Base-by-base conservation (phyloP, 306 rosid species). In the Crotalaria pallida region DNA sequence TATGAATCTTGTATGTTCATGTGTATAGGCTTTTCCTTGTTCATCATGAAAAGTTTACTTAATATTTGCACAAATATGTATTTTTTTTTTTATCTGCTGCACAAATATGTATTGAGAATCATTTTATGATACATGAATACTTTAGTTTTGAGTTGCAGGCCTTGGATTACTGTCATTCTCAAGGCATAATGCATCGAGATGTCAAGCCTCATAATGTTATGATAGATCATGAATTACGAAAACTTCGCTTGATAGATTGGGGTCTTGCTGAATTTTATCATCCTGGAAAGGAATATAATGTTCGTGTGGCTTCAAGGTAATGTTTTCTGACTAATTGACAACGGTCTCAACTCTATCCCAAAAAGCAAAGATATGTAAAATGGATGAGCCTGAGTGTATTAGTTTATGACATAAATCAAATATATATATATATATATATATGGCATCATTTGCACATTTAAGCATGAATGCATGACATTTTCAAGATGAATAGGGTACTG, bases 251-350 rank as follows among this genome's bases (percentile, higher is more conserved):
- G 86, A 90, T 90, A 83, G 96, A 90, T 64, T 90, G 95, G 96
- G 96, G 96, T 64, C 96, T 88, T 45, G 96, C 96, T 27, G 96
- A 90, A 79, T 88, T 88, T 81, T 90, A 90, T 78, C 96, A 90
- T 72, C 96, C 96, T 66, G 90, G 89, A 62, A 90, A 90, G 84
- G 96, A 90, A 68, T 90, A 90, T 55, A 90, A 90, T 73, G 96
- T 90, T 40, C 95, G 95, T 70, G 96, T 90, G 67, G 96, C 96
- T 41, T 90, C 96, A 29, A 90, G 96, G 96, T 88, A 81, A 64
- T 62, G 63, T 13, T 72, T 40, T 38, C 33, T 4, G 38, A 43
- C 26, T 27, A 48, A 59, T 67, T 26, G 49, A 48, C 56, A 1
- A 3, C 15, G 36, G 6, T 75, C 50, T 47, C 21, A 27, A 62